phyloP scores from a whole-genome alignment of 1,139 yeast species.

The Insectozyma bohioensis region DNA sequence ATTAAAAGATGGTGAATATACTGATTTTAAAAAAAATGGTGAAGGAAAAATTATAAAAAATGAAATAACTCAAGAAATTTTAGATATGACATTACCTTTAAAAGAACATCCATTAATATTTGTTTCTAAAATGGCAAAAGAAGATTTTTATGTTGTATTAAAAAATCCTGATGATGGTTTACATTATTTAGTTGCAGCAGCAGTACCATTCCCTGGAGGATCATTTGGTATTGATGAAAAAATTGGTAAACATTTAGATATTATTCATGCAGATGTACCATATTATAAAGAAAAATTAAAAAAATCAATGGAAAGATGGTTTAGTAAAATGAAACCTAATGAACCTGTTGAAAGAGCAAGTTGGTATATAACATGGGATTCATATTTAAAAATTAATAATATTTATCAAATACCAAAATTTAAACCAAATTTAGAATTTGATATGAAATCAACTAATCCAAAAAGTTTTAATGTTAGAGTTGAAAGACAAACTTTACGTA shows the following conservation, averaged over 20 bases:
- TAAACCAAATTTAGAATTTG: conserved; percentile 27
- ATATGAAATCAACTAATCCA: conserved; percentile 38
- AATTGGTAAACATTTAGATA: conserved; percentile 60
- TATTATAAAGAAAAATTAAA: conserved; percentile 65
- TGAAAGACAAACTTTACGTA: conserved; percentile 53
- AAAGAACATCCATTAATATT: conserved; percentile 62
- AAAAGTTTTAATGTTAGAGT: conserved; percentile 56
- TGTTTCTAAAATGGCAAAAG: conserved; percentile 70
- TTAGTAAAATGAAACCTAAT: conserved; percentile 55
- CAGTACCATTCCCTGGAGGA: conserved; percentile 80
- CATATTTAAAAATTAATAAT: conserved; percentile 54
- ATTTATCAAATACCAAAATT: conserved; percentile 48
- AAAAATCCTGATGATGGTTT: conserved; percentile 53
- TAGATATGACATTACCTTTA: conserved; percentile 60
- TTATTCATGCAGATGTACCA: conserved; percentile 71
- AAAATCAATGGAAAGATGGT: conserved; percentile 76
- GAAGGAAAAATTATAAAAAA: conserved; percentile 49
- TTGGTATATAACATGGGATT: conserved; percentile 76
- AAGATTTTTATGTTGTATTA: conserved; percentile 65
- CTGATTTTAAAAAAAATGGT: conserved; percentile 17
- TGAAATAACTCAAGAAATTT: conserved; percentile 58
- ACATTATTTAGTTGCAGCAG: conserved; percentile 70
- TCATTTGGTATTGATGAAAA: conserved; percentile 61
- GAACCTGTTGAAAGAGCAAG: conserved; percentile 74
- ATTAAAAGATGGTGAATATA: conserved; percentile 30